A percentile compares a stretch with the other conserved stretches of the same genome.
These are phyloP conservation scores for Globisporangium apiculatum DNA, from an alignment of 352 stramenopile genomes.

Conservation along the genomic window DNA sequence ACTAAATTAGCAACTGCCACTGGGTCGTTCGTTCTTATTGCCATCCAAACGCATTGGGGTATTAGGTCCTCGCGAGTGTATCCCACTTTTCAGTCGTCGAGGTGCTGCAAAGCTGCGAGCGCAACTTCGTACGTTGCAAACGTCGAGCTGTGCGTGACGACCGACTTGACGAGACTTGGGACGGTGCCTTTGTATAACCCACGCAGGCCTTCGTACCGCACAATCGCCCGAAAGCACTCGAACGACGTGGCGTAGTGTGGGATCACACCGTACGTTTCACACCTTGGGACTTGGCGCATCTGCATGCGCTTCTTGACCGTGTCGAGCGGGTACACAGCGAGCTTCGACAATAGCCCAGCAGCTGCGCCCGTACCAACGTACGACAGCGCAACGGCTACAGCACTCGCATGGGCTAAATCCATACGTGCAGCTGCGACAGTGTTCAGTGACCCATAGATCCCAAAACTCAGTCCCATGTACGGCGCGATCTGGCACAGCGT, in stretches of 20 bases:
- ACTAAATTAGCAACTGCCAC: no score
- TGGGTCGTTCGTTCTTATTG: no score
- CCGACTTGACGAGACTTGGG: slow-evolving; percentile 75
- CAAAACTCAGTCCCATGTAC: slow-evolving; percentile 95
- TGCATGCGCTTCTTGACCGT: slow-evolving; percentile 96
- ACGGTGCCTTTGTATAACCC: slow-evolving; percentile 78
- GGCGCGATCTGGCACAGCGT: slow-evolving; percentile 91
- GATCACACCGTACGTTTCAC: slow-evolving; percentile 54
- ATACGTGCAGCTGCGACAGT: slow-evolving; percentile 17
- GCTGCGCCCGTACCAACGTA: slow-evolving; percentile 77
- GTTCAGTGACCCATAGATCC: slow-evolving; percentile 83
- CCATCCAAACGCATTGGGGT: no score
- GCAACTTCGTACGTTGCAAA: slow-evolving; percentile 75
- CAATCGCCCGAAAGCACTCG: slow-evolving; percentile 50
- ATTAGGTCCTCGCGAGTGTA: no score
- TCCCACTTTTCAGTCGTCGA: slow-evolving; percentile 1
- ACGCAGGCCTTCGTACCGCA: slow-evolving; percentile 49
- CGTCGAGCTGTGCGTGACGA: slow-evolving; percentile 67
- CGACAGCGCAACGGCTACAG: slow-evolving; percentile 33
- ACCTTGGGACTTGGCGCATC: slow-evolving; percentile 67
- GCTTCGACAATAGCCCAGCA: slow-evolving; percentile 87
- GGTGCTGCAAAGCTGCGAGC: slow-evolving; percentile 28
- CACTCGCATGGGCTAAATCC: slow-evolving; percentile 9
- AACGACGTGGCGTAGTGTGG: slow-evolving; percentile 57
- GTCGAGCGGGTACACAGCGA: slow-evolving; percentile 92